phyloP scores from a whole-genome alignment of 306 rosid species.

The Alnus rubra region DNA sequence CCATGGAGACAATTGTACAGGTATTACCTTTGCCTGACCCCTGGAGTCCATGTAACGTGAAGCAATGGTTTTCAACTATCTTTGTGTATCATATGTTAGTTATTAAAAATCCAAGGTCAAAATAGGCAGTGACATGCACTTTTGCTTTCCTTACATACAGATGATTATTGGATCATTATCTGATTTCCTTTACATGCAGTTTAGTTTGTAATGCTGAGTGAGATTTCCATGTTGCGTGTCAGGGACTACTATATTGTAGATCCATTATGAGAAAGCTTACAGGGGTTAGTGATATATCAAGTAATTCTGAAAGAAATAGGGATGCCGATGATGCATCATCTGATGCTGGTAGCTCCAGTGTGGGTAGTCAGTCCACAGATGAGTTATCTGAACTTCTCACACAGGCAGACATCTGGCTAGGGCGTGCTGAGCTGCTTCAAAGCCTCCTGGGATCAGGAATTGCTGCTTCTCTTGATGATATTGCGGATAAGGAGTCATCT shows the following conservation, averaged over 20 bases:
- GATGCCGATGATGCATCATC: constrained; percentile 89
- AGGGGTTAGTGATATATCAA: constrained; percentile 63
- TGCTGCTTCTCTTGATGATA: constrained; percentile 95
- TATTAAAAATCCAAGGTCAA: constrained; percentile 2
- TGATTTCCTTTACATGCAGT: constrained; percentile 28
- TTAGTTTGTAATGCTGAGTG: constrained; percentile 18
- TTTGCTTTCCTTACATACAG: constrained; percentile 9
- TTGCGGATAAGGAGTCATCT: constrained; percentile 90
- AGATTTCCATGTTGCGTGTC: constrained; percentile 32
- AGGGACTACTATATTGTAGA: constrained; percentile 86
- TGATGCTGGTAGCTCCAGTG: constrained; percentile 95
- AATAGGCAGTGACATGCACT: neutral
- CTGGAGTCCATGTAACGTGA: neutral
- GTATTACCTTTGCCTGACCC: constrained; percentile 38
- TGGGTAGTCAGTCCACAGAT: constrained; percentile 88
- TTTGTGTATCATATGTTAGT: neutral
- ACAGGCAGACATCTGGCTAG: constrained; percentile 81
- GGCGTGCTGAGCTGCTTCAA: constrained; percentile 94
- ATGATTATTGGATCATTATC: neutral
- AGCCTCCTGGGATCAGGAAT: constrained; percentile 97
- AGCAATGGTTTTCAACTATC: neutral
- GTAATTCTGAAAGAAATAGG: constrained; percentile 74
- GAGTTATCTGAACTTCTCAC: constrained; percentile 80
- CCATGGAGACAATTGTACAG: constrained; percentile 96
- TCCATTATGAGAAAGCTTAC: constrained; percentile 86